Base-by-base conservation (phyloP, 345 rosid species). In the Stellera chamaejasme region DNA sequence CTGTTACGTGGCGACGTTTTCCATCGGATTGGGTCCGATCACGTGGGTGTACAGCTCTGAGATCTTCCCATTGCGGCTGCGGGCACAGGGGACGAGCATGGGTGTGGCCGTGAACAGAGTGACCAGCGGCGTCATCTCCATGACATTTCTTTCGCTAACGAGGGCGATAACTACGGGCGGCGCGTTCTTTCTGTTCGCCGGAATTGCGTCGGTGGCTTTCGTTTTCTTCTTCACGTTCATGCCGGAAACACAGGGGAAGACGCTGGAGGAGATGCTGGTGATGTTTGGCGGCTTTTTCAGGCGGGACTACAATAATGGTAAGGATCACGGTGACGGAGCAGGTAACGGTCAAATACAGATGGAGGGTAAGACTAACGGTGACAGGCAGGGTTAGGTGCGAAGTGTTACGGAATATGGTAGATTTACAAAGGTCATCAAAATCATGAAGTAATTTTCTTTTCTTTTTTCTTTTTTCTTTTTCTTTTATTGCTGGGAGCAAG, bases 21-120 rank as follows among this genome's bases (percentile, higher is more conserved):
- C 99, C 2, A 90, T 94, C 1, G 99, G 99, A 45, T 65, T 87
- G 69, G 99, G 99, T 5, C 99, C 97, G 4, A 80, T 90, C 36
- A 60, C 96, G 3, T 94, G 97, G 97, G 97, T 94, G 0, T 94
- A 87, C 43, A 87, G 87, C 69, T 76, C 96, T 0, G 99, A 94
- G 81, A 85, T 94, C 32, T 83, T 94, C 54, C 99, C 99, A 5
- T 65, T 94, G 64, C 59, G 80, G 66, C 72, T 94, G 52, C 83
- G 99, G 10, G 95, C 97, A 0, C 99, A 90, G 13, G 97, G 96
- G 0, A 60, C 84, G 61, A 71, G 96, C 62, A 66, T 83, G 45
- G 97, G 67, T 0, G 97, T 87, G 43, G 73, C 80, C 2, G 75
- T 75, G 45, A 94, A 90, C 27, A 74, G 96, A 25, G 72, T 83